phyloP scores from a whole-genome alignment of 768 basidiomycete genomes.

The Rhizopogon vesiculosus region DNA sequence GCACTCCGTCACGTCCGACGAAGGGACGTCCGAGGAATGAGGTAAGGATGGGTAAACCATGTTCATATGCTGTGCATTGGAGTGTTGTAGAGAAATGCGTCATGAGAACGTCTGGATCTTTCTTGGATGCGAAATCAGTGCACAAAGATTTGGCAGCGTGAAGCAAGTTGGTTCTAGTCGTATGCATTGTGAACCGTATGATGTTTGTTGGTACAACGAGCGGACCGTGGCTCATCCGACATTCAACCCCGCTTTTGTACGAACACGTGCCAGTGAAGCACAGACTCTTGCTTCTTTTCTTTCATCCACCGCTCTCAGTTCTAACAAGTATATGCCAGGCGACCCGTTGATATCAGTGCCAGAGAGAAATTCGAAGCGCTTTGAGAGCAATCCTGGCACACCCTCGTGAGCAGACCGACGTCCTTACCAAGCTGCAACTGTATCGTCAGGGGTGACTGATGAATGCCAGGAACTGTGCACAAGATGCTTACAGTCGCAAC shows the following conservation, averaged over 20 bases:
- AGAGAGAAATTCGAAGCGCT: not conserved
- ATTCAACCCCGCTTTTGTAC: not conserved
- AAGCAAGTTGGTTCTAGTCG: conserved; percentile 33
- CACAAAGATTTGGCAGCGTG: conserved; percentile 45
- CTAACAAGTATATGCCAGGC: not conserved
- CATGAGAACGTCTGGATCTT: conserved; percentile 37
- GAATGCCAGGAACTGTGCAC: not conserved
- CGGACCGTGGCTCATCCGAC: no score
- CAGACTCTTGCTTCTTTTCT: not conserved
- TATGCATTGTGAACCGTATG: conserved; percentile 17
- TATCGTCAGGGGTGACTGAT: conserved; percentile 11
- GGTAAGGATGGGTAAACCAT: conserved; percentile 49
- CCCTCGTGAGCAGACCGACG: conserved; percentile 12
- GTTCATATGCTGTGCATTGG: conserved; percentile 43
- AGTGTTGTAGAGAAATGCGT: conserved; percentile 45
- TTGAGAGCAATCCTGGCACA: not conserved
- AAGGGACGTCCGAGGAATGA: conserved; percentile 58
- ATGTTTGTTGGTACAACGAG: not conserved
- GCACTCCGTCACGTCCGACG: conserved; percentile 37
- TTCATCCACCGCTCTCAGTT: conserved; percentile 3
- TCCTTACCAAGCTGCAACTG: not conserved
- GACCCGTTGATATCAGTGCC: conserved; percentile 2
- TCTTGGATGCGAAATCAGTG: conserved; percentile 43
- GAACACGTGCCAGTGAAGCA: not conserved
- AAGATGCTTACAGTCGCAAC: conserved; percentile 3